phyloP scores from a whole-genome alignment of 2,329 filamentous ascomycete species.

The Fusarium pilosicola region DNA sequence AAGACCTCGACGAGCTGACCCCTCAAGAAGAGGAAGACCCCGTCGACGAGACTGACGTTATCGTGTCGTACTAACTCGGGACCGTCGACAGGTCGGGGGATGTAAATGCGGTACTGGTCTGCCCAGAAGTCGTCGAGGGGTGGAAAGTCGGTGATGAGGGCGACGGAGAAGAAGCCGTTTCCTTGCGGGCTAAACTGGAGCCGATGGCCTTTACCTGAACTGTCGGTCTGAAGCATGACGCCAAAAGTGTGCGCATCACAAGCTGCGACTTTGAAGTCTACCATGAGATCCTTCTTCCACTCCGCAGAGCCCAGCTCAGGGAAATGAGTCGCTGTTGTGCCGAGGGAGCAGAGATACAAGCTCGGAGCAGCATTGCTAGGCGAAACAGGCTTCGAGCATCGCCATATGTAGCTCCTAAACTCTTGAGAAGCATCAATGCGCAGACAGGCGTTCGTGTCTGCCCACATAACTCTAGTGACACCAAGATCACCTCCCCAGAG shows the following conservation, averaged over 20 bases:
- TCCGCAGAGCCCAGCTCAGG: constrained; percentile 36
- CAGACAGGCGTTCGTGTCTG: constrained; percentile 42
- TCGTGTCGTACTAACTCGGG: constrained; percentile 50
- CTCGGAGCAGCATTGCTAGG: constrained; percentile 38
- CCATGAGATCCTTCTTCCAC: constrained; percentile 31
- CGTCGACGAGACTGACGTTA: constrained; percentile 39
- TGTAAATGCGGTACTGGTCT: constrained; percentile 49
- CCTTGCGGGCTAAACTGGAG: constrained; percentile 39
- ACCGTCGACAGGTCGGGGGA: constrained; percentile 48
- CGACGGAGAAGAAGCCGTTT: constrained; percentile 41
- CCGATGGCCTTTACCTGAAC: constrained; percentile 40
- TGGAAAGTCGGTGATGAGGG: constrained; percentile 46
- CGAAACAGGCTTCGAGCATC: constrained; percentile 29
- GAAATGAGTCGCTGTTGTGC: constrained; percentile 40
- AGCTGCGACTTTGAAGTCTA: constrained; percentile 39
- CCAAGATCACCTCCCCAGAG: constrained; percentile 51
- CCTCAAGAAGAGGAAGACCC: constrained; percentile 41
- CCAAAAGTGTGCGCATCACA: constrained; percentile 46
- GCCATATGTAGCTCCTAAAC: constrained; percentile 32
- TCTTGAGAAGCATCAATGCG: constrained; percentile 40
- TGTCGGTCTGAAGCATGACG: constrained; percentile 44
- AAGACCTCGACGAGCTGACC: constrained; percentile 45
- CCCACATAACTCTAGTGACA: constrained; percentile 46
- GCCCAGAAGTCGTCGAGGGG: constrained; percentile 53
- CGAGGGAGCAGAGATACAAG: constrained; percentile 42